These are phyloP conservation scores for Quercus phellos DNA, from an alignment of 331 rosid genomes.

Conservation along the genomic window DNA sequence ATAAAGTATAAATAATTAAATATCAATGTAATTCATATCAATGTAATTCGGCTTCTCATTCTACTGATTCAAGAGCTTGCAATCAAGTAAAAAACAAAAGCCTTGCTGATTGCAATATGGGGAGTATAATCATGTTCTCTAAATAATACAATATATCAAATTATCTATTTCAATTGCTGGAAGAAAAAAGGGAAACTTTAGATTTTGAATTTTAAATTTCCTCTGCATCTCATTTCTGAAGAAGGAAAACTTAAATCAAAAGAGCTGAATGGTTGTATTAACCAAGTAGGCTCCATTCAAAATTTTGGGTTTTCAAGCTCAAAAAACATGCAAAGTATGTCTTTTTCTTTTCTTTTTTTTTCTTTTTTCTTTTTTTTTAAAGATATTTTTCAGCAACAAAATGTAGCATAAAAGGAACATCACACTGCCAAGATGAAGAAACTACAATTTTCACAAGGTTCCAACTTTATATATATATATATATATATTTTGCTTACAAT, in stretches of 20 bases:
- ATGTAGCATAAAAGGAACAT: not conserved
- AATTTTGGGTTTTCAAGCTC: not conserved
- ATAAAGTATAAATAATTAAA: conserved; percentile 12
- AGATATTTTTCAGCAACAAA: not conserved
- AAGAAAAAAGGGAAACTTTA: not conserved
- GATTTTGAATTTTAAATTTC: not conserved
- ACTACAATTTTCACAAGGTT: not conserved
- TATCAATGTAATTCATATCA: conserved; percentile 3
- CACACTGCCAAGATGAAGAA: not conserved
- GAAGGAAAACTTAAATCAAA: not conserved
- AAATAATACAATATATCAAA: not conserved
- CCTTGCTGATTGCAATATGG: not conserved
- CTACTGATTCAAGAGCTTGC: not conserved
- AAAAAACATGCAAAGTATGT: not conserved
- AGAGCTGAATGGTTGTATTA: not conserved
- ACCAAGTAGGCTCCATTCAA: not conserved
- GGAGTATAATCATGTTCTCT: not conserved
- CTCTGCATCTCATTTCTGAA: not conserved
- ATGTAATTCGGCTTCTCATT: conserved; percentile 13
- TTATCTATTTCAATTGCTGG: not conserved
- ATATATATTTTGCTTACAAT: too few species aligned
- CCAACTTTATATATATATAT: too few species aligned
- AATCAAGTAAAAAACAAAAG: not conserved
- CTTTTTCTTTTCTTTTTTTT: not conserved
- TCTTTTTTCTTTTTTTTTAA: too few species aligned